Conservation (phyloP, 257 asterid genomes). For the Orobanche coerulescens region DNA sequence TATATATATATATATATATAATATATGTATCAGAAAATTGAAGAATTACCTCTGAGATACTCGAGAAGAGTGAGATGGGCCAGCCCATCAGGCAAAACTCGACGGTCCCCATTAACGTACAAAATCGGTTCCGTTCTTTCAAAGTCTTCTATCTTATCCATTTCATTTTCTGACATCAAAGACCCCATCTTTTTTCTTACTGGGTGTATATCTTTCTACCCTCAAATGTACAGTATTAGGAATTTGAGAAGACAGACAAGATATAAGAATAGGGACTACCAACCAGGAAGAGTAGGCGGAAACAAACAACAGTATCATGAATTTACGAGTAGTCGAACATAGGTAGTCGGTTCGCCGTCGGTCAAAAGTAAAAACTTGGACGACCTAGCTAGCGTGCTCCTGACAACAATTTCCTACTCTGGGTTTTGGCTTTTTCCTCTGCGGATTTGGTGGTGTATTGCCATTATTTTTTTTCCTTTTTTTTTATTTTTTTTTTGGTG, state of each 20-base stretch:
- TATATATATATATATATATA: too few species aligned
- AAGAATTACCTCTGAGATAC: constrained; percentile 69
- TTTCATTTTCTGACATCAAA: constrained; percentile 33
- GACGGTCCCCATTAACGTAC: constrained; percentile 82
- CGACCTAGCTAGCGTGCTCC: neutral
- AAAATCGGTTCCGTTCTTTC: constrained; percentile 55
- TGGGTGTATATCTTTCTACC: too few species aligned
- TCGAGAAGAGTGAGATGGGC: constrained; percentile 91
- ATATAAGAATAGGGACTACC: too few species aligned
- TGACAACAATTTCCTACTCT: neutral
- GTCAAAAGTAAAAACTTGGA: neutral
- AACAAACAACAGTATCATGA: neutral
- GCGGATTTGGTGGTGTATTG: neutral
- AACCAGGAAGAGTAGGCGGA: too few species aligned
- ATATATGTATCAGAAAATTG: neutral
- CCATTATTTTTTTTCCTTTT: too few species aligned
- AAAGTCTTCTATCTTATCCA: constrained; percentile 24
- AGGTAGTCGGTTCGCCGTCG: neutral
- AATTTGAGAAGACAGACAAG: neutral
- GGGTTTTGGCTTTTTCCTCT: neutral
- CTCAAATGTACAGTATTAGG: neutral
- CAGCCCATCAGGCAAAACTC: constrained; percentile 79
- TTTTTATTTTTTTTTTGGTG: too few species aligned
- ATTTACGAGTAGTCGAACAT: neutral
- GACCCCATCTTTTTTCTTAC: constrained; percentile 50